Evolutionary conservation across 2,329 filamentous ascomycete genomes (phyloP).

Genomic region (Penicillium thymicola): DNA sequence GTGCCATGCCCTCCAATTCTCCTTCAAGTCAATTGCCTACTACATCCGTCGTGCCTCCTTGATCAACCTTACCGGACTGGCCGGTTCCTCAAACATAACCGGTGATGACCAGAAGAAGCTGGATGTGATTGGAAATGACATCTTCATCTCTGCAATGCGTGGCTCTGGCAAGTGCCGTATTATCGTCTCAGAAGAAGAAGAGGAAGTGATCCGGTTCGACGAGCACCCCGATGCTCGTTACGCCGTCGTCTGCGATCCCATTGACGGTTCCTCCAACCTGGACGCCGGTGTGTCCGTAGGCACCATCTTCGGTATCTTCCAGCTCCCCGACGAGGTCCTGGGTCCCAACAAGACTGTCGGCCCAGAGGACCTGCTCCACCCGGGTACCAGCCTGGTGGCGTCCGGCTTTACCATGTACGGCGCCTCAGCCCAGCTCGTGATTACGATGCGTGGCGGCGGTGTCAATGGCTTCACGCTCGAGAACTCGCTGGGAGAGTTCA

Average conservation of each 20-base stretch:
- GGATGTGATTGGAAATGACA: conserved; percentile 96
- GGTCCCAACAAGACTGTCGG: conserved; percentile 55
- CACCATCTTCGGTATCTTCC: conserved; percentile 94
- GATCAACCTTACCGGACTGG: conserved; percentile 92
- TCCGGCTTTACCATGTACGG: conserved; percentile 99
- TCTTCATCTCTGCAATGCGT: conserved; percentile 94
- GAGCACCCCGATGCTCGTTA: conserved; percentile 74
- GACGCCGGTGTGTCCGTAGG: conserved; percentile 97
- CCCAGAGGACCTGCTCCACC: conserved; percentile 73
- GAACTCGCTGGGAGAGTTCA: conserved; percentile 96
- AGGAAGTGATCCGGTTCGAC: conserved; percentile 83
- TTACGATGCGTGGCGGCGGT: conserved; percentile 87
- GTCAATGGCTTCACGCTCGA: conserved; percentile 99
- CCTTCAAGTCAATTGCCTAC: conserved; percentile 99
- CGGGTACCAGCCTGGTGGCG: conserved; percentile 87
- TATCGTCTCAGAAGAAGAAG: conserved; percentile 97
- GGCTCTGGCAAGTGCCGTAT: conserved; percentile 87
- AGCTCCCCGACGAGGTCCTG: conserved; percentile 66
- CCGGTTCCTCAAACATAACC: conserved; percentile 89
- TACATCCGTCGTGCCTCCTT: conserved; percentile 95
- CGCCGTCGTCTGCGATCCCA: conserved; percentile 94
- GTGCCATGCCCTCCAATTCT: conserved; percentile 97
- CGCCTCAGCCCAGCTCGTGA: conserved; percentile 90
- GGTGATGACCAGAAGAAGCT: conserved; percentile 99
- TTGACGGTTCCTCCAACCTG: conserved; percentile 95